Percentiles rank a stretch among this genome's conserved stretches.
Evolutionary conservation across 2,329 filamentous ascomycete genomes (phyloP).

Genomic region (Cercospora sesami): DNA sequence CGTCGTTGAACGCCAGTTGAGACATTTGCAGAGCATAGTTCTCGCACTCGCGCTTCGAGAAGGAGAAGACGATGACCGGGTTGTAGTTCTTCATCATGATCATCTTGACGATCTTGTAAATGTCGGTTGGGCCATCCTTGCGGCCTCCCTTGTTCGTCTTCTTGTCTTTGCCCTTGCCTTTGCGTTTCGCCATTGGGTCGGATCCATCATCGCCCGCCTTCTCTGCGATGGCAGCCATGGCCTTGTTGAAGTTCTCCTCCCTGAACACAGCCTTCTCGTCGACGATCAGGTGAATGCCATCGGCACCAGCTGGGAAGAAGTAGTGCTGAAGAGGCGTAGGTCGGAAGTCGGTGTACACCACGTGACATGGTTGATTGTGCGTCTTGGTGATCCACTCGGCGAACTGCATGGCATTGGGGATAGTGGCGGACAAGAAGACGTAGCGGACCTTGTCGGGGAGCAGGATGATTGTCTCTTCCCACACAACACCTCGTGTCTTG

Average conservation of each 20-base stretch:
- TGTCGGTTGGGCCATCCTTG: slow-evolving; percentile 71
- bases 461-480: slow-evolving; percentile 98
- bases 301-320: slow-evolving; percentile 89
- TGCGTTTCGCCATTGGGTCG: slow-evolving; percentile 75
- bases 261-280: slow-evolving; percentile 96
- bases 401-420: slow-evolving; percentile 98
- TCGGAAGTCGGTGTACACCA: slow-evolving; percentile 97
- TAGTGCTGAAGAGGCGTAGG: slow-evolving; percentile 97
- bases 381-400: slow-evolving; percentile 99
- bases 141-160: slow-evolving; percentile 85
- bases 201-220: slow-evolving; percentile 82
- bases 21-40: slow-evolving; percentile 84
- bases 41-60: slow-evolving; percentile 97
- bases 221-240: slow-evolving; percentile 85
- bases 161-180: slow-evolving; percentile 89
- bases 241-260: slow-evolving; percentile 95
- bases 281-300: slow-evolving; percentile 90
- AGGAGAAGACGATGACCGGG: slow-evolving; percentile 98
- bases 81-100: slow-evolving; percentile 98
- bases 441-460: slow-evolving; percentile 98
- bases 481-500: slow-evolving; percentile 89
- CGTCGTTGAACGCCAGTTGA: slow-evolving; percentile 88
- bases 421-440: slow-evolving; percentile 96
- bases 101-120: slow-evolving; percentile 98
- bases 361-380: slow-evolving; percentile 95